Evolutionary conservation across 1,284 basidiomycete genomes (phyloP), one percentile per base, ranked within the genome.

Genomic region (Leccinum pachyderme): DNA sequence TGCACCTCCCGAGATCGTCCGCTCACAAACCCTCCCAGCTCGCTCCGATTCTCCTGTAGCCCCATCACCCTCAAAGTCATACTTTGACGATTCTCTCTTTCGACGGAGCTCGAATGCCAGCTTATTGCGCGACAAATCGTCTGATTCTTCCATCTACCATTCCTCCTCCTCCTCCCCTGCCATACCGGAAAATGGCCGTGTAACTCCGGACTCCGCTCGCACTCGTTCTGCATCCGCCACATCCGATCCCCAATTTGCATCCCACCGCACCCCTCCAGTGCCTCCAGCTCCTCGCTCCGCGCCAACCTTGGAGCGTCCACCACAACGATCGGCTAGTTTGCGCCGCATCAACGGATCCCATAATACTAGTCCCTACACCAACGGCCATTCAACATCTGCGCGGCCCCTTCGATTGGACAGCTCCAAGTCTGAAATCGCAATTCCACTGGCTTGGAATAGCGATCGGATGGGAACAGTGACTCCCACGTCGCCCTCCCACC

Each of bases 401-500:
- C 58, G 31, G 15, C 54, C 62, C 25, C 51, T 49, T 45, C 70
- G 58, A 22, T n/a, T 47, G 27, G 68, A 69, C 49, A 59, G 47
- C 5, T 50, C 59, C 49, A 58, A 28, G 25, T 58, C 65, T 1
- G 60, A 46, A 27, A 56, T 60, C 22, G 52, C 67, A 8, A 61
- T 69, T n/a, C 59, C 63, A 25, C 51, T 53, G 4, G 59, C 56
- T 32, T 59, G 57, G 55, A 59, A 52, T 33, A 57, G 54, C 37
- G 67, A 72, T 44, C 55, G 62, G 18, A 54, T 56, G 2, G 72
- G 59, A 72, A 73, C n/a, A 66, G 75, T 50, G 15, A 64, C 66
- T n/a, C 80, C 86, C 8, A 74, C 75, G 9, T 87, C 86, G 3
- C 83, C 84, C 28, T 75, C 80, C 2, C 80, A 83, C 63, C 76